Evolutionary conservation across 352 stramenopile species (phyloP).

Genomic region (Aphanomyces euteiches): DNA sequence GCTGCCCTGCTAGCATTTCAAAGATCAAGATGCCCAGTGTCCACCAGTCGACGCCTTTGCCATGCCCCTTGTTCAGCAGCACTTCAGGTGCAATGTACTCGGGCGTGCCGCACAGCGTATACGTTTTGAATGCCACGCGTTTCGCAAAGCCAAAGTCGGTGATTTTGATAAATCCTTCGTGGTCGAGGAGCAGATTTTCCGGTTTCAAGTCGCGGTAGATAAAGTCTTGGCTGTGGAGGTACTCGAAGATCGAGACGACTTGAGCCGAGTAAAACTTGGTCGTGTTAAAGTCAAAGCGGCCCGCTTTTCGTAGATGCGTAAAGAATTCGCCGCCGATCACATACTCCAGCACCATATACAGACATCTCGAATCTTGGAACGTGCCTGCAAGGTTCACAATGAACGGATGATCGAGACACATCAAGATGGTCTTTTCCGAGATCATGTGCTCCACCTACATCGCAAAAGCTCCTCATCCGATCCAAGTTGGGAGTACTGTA

Average conservation of each 20-base stretch:
- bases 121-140: conserved; percentile 93
- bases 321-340: conserved; percentile 97
- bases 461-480: background rate
- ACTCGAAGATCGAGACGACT: conserved; percentile 95
- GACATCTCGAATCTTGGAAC: conserved; percentile 92
- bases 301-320: conserved; percentile 91
- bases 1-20: conserved; percentile 96
- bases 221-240: conserved; percentile 94
- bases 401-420: conserved; percentile 92
- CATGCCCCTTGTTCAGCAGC: conserved; percentile 84
- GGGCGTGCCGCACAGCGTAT: conserved; percentile 91
- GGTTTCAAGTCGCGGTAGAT: conserved; percentile 97
- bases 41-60: conserved; percentile 94
- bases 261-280: conserved; percentile 92
- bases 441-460: conserved; percentile 94
- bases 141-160: conserved; percentile 94
- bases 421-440: conserved; percentile 94
- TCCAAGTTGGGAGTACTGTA: conserved; percentile 29
- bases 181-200: conserved; percentile 94
- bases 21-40: conserved; percentile 96
- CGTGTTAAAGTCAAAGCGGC: conserved; percentile 90
- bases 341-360: conserved; percentile 98
- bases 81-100: conserved; percentile 93
- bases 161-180: conserved; percentile 94
- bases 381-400: conserved; percentile 94